A percentile compares a stretch with the other conserved stretches of the same genome.
phyloP scores from a whole-genome alignment of 2,329 filamentous ascomycete species.

The Ophiostoma quercus region DNA sequence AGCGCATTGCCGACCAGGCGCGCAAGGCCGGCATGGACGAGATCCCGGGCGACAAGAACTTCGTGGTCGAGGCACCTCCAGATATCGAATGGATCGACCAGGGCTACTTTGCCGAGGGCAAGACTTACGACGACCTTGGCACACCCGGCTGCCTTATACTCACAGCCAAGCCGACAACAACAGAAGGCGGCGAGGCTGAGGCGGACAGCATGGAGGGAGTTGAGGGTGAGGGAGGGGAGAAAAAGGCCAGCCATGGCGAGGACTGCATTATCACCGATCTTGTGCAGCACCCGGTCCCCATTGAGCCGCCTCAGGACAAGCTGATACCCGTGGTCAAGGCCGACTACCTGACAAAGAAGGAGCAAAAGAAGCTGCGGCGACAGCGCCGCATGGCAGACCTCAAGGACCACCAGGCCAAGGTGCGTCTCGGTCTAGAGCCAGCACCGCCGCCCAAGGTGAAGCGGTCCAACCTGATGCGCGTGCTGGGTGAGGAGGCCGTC shows the following conservation, averaged over 20 bases:
- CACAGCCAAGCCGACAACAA: background rate
- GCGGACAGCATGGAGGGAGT: slow-evolving; percentile 34
- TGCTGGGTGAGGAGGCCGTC: slow-evolving; percentile 82
- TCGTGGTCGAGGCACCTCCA: slow-evolving; percentile 75
- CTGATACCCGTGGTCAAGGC: slow-evolving; percentile 73
- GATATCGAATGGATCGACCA: slow-evolving; percentile 98
- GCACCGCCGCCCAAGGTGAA: slow-evolving; percentile 94
- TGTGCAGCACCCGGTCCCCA: slow-evolving; percentile 84
- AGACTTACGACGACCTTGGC: slow-evolving; percentile 67
- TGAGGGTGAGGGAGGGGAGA: background rate
- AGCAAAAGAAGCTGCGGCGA: slow-evolving; percentile 84
- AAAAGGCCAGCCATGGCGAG: slow-evolving; percentile 51
- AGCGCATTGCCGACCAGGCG: slow-evolving; percentile 78
- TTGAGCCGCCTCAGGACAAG: slow-evolving; percentile 88
- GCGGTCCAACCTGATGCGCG: slow-evolving; percentile 95
- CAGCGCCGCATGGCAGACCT: slow-evolving; percentile 87
- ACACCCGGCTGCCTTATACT: slow-evolving; percentile 55
- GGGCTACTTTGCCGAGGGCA: slow-evolving; percentile 64
- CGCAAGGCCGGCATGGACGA: slow-evolving; percentile 92
- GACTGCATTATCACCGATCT: slow-evolving; percentile 87
- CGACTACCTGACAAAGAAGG: slow-evolving; percentile 85
- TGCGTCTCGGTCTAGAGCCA: slow-evolving; percentile 80
- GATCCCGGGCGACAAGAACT: slow-evolving; percentile 84
- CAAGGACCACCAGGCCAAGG: slow-evolving; percentile 95
- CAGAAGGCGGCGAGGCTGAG: background rate